A percentile compares a stretch with the other conserved stretches of the same genome.
Conservation (phyloP, 306 rosid species). For the Cercis canadensis region DNA sequence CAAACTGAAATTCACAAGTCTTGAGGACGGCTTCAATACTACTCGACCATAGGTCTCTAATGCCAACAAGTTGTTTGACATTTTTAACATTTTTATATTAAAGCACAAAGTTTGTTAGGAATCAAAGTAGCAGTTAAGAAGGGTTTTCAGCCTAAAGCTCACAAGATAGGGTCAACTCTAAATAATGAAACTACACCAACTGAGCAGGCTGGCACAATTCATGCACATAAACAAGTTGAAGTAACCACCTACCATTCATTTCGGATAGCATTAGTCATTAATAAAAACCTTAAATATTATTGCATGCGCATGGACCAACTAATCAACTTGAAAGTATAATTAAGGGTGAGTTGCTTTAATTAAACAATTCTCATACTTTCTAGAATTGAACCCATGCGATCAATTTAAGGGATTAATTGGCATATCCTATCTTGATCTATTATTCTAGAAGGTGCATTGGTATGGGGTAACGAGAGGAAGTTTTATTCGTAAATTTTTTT, state of each 20-base stretch:
- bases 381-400: constrained; percentile 36
- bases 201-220: constrained; percentile 3
- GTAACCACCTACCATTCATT: neutral
- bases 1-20: no score
- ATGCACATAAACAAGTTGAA: neutral
- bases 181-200: neutral
- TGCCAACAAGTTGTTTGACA: neutral
- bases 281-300: constrained; percentile 32
- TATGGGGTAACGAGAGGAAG: no score
- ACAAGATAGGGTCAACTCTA: no score
- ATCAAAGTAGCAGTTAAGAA: neutral
- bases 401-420: constrained; percentile 1
- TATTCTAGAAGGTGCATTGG: no score
- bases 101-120: neutral
- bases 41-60: neutral
- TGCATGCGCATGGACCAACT: constrained; percentile 36
- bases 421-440: no score
- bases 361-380: constrained; percentile 13
- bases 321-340: constrained; percentile 33
- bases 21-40: no score
- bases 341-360: constrained; percentile 24
- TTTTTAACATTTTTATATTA: neutral
- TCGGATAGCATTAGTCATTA: constrained; percentile 5
- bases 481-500: no score
- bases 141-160: neutral